These are phyloP conservation scores for Cajanus cajan DNA, from an alignment of 306 rosid species.

Conservation along the genomic window DNA sequence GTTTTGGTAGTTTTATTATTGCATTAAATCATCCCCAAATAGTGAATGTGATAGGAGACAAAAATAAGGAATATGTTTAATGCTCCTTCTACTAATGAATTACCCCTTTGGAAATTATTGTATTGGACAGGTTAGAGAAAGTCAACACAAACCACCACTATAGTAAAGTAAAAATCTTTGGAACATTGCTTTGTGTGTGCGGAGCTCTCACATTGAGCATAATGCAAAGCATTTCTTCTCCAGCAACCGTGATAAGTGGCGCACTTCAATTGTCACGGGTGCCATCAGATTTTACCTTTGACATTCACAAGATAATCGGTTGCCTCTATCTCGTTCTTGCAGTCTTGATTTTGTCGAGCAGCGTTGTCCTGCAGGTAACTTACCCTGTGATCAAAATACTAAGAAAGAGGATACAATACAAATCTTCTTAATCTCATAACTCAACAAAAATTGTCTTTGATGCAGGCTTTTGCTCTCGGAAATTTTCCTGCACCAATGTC, in stretches of 20 bases:
- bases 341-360: constrained; percentile 56
- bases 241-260: background rate
- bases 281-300: constrained; percentile 38
- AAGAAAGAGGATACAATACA: background rate
- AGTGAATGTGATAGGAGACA: background rate
- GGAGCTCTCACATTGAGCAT: constrained; percentile 81
- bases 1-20: background rate
- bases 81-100: background rate
- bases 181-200: constrained; percentile 69
- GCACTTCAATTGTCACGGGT: background rate
- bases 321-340: constrained; percentile 70
- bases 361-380: constrained; percentile 68
- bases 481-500: constrained; percentile 88
- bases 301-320: constrained; percentile 62
- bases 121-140: constrained; percentile 70
- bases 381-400: constrained; percentile 14
- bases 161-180: constrained; percentile 75
- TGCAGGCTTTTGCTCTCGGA: constrained; percentile 62
- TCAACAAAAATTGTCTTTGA: background rate
- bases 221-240: constrained; percentile 58
- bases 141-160: constrained; percentile 51
- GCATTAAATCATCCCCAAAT: background rate
- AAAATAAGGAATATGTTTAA: background rate
- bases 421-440: background rate
- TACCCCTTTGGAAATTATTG: background rate